Percentiles rank a stretch among this genome's conserved stretches.
Evolutionary conservation across 768 basidiomycete species (phyloP).

Genomic region (Leucosporidium creatinivorum): DNA sequence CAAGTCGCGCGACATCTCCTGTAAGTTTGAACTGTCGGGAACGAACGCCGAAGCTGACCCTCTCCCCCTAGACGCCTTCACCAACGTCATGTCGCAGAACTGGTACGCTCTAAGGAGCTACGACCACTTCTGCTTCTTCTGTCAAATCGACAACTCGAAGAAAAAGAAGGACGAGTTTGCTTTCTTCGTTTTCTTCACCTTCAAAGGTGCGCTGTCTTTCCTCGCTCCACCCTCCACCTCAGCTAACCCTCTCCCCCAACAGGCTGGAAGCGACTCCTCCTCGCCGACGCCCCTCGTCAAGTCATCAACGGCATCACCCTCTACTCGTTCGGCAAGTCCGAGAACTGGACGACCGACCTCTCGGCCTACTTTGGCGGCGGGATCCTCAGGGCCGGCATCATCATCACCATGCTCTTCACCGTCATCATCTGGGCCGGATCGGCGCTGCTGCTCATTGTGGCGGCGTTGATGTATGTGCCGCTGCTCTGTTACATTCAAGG

Average conservation of each 20-base stretch:
- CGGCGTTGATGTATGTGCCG: constrained; percentile 86
- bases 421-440: constrained; percentile 79
- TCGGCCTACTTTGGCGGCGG: constrained; percentile 48
- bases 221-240: constrained; percentile 37
- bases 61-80: background rate
- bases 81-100: constrained; percentile 74
- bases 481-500: constrained; percentile 74
- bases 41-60: too few relatives aligned
- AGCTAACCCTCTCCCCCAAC: background rate
- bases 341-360: constrained; percentile 67
- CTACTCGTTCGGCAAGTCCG: constrained; percentile 72
- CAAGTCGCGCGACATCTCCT: constrained; percentile 90
- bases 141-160: constrained; percentile 89
- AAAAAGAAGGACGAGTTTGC: constrained; percentile 76
- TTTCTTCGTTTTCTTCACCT: constrained; percentile 98
- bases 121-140: constrained; percentile 96
- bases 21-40: constrained; percentile 50
- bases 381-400: constrained; percentile 54
- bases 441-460: constrained; percentile 68
- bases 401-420: constrained; percentile 84
- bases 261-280: constrained; percentile 80
- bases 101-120: constrained; percentile 68
- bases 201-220: constrained; percentile 67
- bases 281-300: constrained; percentile 95
- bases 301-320: constrained; percentile 95